Evolutionary conservation across 495 filamentous ascomycete species (phyloP).

Genomic region (Parathielavia hyrcaniae): DNA sequence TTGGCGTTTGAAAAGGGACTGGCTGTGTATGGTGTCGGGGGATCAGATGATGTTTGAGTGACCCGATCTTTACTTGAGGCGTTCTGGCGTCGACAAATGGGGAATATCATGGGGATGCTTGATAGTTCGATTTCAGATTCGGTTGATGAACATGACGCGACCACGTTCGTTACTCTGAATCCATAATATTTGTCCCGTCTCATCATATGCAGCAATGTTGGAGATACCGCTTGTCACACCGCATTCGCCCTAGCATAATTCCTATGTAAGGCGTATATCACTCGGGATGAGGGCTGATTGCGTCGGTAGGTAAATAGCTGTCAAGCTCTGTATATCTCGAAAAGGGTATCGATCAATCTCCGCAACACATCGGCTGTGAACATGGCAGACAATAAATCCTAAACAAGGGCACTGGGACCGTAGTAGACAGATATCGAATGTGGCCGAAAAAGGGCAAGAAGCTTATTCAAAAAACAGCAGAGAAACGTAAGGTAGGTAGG

Average conservation of each 20-base stretch:
- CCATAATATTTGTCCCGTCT: too few relatives aligned
- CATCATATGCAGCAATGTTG: too few relatives aligned
- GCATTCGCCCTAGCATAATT: too few relatives aligned
- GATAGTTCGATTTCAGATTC: neutral
- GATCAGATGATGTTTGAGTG: neutral
- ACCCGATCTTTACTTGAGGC: neutral
- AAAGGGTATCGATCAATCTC: neutral
- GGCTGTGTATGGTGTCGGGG: neutral
- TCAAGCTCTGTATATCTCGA: too few relatives aligned
- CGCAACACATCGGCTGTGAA: neutral
- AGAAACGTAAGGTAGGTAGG: too few relatives aligned
- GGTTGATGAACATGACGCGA: too few relatives aligned
- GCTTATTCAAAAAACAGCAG: too few relatives aligned
- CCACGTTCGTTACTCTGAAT: neutral
- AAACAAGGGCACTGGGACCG: neutral
- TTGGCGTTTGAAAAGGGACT: neutral
- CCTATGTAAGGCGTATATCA: too few relatives aligned
- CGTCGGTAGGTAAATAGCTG: too few relatives aligned
- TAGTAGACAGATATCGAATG: neutral
- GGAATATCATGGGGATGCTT: neutral
- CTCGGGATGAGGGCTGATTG: too few relatives aligned
- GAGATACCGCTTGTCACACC: too few relatives aligned
- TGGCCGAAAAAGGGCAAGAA: too few relatives aligned
- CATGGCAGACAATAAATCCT: neutral
- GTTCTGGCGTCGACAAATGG: constrained; percentile 23